These are phyloP conservation scores for Harrya chromipes DNA, from an alignment of 768 basidiomycete genomes.

Conservation along the genomic window DNA sequence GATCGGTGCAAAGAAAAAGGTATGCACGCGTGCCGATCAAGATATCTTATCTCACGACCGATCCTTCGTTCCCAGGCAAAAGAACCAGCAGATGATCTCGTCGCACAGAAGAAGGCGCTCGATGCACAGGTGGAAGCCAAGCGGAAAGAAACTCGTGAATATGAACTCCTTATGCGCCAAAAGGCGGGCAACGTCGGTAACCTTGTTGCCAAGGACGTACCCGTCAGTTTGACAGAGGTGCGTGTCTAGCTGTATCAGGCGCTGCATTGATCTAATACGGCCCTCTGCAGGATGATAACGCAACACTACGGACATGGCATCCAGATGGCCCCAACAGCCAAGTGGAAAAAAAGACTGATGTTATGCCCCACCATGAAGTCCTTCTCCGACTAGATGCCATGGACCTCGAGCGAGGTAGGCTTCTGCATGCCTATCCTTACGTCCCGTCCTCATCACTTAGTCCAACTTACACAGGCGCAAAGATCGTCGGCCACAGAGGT, in stretches of 20 bases:
- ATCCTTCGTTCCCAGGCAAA: slow-evolving; percentile 61
- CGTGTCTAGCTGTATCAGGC: background rate
- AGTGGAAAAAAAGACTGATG: slow-evolving; percentile 66
- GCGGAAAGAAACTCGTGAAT: slow-evolving; percentile 73
- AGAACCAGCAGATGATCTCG: slow-evolving; percentile 83
- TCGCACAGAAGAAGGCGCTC: slow-evolving; percentile 78
- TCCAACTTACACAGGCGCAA: slow-evolving; percentile 58
- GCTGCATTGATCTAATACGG: background rate
- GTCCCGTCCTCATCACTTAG: slow-evolving; percentile 6
- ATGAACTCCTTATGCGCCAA: slow-evolving; percentile 72
- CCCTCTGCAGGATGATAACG: slow-evolving; percentile 79
- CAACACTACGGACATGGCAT: slow-evolving; percentile 78
- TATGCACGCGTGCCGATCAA: slow-evolving; percentile 18
- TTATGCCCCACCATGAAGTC: slow-evolving; percentile 98
- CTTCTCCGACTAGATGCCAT: slow-evolving; percentile 90
- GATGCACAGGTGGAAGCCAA: slow-evolving; percentile 77
- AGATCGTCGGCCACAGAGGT: slow-evolving; percentile 92
- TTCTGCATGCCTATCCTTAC: background rate
- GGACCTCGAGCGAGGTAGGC: slow-evolving; percentile 88
- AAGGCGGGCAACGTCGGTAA: slow-evolving; percentile 87
- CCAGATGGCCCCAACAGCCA: slow-evolving; percentile 73
- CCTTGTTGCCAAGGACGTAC: slow-evolving; percentile 83
- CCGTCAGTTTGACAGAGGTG: slow-evolving; percentile 87
- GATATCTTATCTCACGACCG: background rate
- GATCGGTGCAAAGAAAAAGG: slow-evolving; percentile 93